These are phyloP conservation scores for Suillus clintonianus DNA, from an alignment of 768 basidiomycete genomes.

Conservation along the genomic window DNA sequence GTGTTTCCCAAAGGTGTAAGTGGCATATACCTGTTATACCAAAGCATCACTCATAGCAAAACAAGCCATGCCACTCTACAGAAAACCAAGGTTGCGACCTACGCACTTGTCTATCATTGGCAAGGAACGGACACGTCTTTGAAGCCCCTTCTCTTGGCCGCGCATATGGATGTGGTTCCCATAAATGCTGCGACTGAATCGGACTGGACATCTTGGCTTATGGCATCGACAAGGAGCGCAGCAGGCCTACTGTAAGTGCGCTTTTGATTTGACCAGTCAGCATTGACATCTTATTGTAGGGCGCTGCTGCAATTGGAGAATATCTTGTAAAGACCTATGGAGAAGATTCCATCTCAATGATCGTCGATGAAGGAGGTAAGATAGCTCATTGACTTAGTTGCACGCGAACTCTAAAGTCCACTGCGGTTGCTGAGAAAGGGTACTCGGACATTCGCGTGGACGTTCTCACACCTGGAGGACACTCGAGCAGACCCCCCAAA, in stretches of 20 bases:
- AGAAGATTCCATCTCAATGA: slow-evolving; percentile 48
- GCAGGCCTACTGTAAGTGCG: no score
- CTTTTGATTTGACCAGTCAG: no score
- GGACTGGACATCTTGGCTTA: slow-evolving; percentile 46
- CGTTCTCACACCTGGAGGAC: no score
- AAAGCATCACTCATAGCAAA: not conserved
- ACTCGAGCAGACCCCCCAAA: no score
- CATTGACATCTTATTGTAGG: no score
- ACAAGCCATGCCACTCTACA: slow-evolving; percentile 47
- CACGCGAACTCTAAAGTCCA: not conserved
- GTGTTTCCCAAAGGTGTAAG: slow-evolving; percentile 64
- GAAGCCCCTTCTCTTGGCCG: slow-evolving; percentile 57
- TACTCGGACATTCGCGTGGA: slow-evolving; percentile 41
- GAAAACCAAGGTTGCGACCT: slow-evolving; percentile 60
- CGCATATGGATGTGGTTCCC: slow-evolving; percentile 55
- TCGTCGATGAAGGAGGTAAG: slow-evolving; percentile 61
- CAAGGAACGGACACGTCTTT: slow-evolving; percentile 47
- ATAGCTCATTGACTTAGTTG: not conserved
- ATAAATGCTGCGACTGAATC: slow-evolving; percentile 45
- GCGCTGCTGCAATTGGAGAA: slow-evolving; percentile 41
- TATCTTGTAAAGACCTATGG: slow-evolving; percentile 48
- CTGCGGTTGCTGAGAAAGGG: slow-evolving; percentile 43
- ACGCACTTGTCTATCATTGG: slow-evolving; percentile 64
- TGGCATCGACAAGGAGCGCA: slow-evolving; percentile 49
- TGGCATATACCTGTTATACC: slow-evolving; percentile 2